Percentiles rank a stretch among this genome's conserved stretches.
Conservation (phyloP, 1,139 yeast genomes). For the Pichia sp. region DNA sequence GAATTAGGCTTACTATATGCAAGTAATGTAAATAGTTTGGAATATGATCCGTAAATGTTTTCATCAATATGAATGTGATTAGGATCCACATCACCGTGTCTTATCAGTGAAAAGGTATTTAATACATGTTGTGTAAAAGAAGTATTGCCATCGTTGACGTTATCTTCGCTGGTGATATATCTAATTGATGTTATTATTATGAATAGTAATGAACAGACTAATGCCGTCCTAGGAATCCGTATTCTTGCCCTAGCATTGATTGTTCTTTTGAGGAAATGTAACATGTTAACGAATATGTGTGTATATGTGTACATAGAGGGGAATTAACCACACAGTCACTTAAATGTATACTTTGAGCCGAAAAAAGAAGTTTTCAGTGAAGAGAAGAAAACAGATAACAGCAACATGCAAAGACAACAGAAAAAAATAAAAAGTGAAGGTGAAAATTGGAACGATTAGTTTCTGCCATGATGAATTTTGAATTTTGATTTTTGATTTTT, state of each 20-base stretch:
- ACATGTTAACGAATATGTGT: neutral
- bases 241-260: neutral
- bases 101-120: neutral
- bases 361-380: too few species aligned
- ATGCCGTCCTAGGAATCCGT: neutral
- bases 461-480: too few species aligned
- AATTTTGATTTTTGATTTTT: too few species aligned
- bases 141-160: neutral
- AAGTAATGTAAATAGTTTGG: neutral
- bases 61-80: neutral
- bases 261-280: neutral
- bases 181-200: neutral
- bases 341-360: neutral
- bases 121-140: neutral
- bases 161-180: neutral
- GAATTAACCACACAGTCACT: neutral
- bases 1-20: constrained; percentile 26
- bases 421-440: too few species aligned
- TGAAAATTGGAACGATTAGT: too few species aligned
- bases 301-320: neutral
- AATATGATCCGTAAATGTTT: neutral
- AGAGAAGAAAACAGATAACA: too few species aligned
- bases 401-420: too few species aligned
- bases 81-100: neutral
- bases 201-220: neutral